These are phyloP conservation scores for Mangifera indica DNA, from an alignment of 345 rosid species.

Conservation along the genomic window DNA sequence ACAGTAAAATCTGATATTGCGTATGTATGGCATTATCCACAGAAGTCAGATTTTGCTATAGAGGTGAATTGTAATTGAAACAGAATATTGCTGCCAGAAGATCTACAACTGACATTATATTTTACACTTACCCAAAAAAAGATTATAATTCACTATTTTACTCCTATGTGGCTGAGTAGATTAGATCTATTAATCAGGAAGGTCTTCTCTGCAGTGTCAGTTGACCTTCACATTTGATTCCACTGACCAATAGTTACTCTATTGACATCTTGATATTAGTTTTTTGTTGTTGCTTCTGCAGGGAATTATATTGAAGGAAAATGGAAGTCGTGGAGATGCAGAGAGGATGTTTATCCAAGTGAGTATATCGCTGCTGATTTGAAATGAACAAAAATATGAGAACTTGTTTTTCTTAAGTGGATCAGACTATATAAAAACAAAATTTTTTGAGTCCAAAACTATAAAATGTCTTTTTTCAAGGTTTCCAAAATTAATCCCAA, in stretches of 20 bases:
- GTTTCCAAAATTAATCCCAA: too few species aligned
- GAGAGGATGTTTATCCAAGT: constrained; percentile 99
- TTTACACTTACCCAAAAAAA: too few species aligned
- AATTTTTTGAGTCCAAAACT: too few species aligned
- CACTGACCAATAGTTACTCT: not conserved
- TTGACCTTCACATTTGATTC: not conserved
- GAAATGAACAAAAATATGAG: not conserved
- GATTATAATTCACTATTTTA: too few species aligned
- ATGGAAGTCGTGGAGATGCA: constrained; percentile 79
- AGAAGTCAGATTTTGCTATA: too few species aligned
- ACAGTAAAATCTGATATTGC: too few species aligned
- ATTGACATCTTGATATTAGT: not conserved
- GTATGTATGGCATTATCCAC: too few species aligned
- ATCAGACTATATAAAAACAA: too few species aligned
- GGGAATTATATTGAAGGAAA: constrained; percentile 90
- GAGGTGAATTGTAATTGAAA: too few species aligned
- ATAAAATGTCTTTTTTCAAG: too few species aligned
- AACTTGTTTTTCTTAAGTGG: not conserved
- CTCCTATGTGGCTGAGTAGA: not conserved
- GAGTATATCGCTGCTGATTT: constrained; percentile 25
- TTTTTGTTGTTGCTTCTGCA: constrained; percentile 29
- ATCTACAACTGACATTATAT: too few species aligned
- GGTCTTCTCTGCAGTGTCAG: not conserved
- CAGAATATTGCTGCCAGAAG: too few species aligned
- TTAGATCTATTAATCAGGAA: not conserved